These are phyloP conservation scores for Scedosporium dehoogii DNA, from an alignment of 2,329 filamentous ascomycete genomes.

Conservation along the genomic window DNA sequence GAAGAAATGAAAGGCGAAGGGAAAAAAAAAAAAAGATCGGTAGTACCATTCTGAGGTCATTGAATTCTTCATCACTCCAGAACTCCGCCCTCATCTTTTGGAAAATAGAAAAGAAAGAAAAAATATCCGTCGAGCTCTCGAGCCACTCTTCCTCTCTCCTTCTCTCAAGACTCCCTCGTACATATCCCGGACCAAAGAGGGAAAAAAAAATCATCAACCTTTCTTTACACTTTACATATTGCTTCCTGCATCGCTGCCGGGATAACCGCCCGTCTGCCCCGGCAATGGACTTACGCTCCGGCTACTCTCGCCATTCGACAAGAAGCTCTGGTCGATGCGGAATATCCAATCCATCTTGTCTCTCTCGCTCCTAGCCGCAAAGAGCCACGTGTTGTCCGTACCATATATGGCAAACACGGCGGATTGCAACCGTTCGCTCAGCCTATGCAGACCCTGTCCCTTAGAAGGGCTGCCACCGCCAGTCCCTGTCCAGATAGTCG, in stretches of 20 bases:
- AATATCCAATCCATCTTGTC: conserved; percentile 98
- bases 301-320: conserved; percentile 37
- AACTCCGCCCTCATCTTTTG: background rate
- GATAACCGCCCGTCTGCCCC: conserved; percentile 6
- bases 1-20: background rate
- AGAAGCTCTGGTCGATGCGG: conserved; percentile 75
- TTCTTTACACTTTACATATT: background rate
- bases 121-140: background rate
- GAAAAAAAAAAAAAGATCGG: background rate
- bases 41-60: background rate
- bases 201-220: background rate
- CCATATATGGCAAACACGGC: conserved; percentile 93
- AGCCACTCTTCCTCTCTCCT: background rate
- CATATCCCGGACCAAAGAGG: background rate
- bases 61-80: conserved; percentile 1
- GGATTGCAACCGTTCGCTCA: conserved; percentile 50
- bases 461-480: conserved; percentile 18
- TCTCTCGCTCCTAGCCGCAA: conserved; percentile 76
- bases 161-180: background rate
- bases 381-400: conserved; percentile 89
- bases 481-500: conserved; percentile 43
- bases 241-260: conserved; percentile 7
- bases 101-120: background rate
- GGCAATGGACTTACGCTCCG: conserved; percentile 25
- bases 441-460: conserved; percentile 35